Base-by-base conservation (phyloP, 108 stramenopile species). In the Cyclostephanos tholiformis region DNA sequence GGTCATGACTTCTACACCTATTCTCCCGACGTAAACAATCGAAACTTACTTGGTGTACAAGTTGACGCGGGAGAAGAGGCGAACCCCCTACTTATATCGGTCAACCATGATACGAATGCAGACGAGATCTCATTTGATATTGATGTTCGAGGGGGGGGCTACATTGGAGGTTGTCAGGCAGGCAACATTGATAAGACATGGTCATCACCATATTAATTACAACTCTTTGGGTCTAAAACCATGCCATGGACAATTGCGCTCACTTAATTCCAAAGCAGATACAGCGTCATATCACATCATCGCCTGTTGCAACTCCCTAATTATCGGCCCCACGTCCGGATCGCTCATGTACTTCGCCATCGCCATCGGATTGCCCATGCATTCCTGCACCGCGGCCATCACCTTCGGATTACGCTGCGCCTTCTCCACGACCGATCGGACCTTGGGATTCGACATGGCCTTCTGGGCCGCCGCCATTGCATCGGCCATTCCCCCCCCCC, bases 391-490 rank as follows among this genome's bases (percentile, higher is more conserved):
- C 2, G 88, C 90, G 12, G 66, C 50, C 87, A 87, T 86, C 0
- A 95, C 69, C 46, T 83, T 88, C 20, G 86, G 86, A 57, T 83
- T 85, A 23, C 58, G 32, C 60, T 95, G 91, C 16, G 94, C 92
- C 60, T 89, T 90, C 55, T 66, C 67, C 51, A 95, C 83, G 4
- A 95, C 67, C 51, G 89, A 77, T 71, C 67, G 67, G 0, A 89
- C 88, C 59, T 95, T 91, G 0, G 94, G 94, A 36, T 95, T 92
- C 60, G 86, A 79, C 90, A 92, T 92, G 49, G 92, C 71, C 69
- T 90, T 67, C 75, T 91, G 90, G 7, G 88, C 89, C 67, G 87
- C 79, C 25, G 85, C 86, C 86, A 89, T 86, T 12, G 67, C 67
- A 46, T 91, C 88, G 11, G 61, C 76, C 80, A 77, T 78, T 6